These are phyloP conservation scores for Candida gigantensis DNA, from an alignment of 1,139 yeast species.

Conservation along the genomic window DNA sequence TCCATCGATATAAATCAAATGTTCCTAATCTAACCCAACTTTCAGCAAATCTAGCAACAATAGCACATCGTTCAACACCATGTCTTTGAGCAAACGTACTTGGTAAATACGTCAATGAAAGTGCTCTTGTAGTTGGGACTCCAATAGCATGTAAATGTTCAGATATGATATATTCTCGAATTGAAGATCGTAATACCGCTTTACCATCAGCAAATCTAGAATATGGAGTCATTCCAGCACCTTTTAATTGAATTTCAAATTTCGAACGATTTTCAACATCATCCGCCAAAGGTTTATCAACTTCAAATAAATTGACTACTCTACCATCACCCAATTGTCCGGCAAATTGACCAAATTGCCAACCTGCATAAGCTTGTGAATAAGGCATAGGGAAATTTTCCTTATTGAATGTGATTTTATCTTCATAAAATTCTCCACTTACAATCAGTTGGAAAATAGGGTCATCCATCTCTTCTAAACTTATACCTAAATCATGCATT, in stretches of 20 bases:
- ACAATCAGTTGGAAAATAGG: constrained; percentile 56
- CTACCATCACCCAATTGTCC: constrained; percentile 98
- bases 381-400: constrained; percentile 67
- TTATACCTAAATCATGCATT: constrained; percentile 59
- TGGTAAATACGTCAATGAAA: constrained; percentile 72
- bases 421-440: constrained; percentile 55
- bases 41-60: constrained; percentile 81
- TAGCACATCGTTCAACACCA: constrained; percentile 77
- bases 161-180: constrained; percentile 83
- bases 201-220: constrained; percentile 97
- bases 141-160: constrained; percentile 82
- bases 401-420: constrained; percentile 27
- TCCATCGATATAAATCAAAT: constrained; percentile 80
- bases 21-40: constrained; percentile 87
- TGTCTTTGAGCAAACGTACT: constrained; percentile 74
- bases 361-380: constrained; percentile 92
- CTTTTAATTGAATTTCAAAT: constrained; percentile 82
- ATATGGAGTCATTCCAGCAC: constrained; percentile 89
- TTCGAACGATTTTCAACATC: constrained; percentile 25
- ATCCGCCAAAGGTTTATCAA: constrained; percentile 38
- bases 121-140: constrained; percentile 83
- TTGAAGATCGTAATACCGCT: constrained; percentile 84
- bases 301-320: constrained; percentile 77
- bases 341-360: constrained; percentile 95
- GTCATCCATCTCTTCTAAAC: constrained; percentile 29